Evolutionary conservation across 495 filamentous ascomycete species (phyloP).

Genomic region (Xylaria venustula): DNA sequence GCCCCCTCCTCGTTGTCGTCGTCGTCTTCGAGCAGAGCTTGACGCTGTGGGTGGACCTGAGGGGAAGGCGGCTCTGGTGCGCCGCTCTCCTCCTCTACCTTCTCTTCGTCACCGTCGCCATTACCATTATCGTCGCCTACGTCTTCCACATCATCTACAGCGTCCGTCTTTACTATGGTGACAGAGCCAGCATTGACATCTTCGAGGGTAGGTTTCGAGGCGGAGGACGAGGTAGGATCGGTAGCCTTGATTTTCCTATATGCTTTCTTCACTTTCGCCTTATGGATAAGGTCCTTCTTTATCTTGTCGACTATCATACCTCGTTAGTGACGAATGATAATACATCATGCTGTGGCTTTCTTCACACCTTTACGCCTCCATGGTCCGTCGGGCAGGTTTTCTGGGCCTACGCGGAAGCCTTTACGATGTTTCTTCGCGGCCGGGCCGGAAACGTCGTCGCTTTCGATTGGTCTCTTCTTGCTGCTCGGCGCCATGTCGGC

Average conservation of each 20-base stretch:
- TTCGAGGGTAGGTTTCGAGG: constrained; percentile 1
- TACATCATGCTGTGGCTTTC: not conserved
- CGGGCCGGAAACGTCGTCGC: constrained; percentile 35
- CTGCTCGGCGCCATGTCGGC: constrained; percentile 56
- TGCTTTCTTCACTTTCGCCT: constrained; percentile 89
- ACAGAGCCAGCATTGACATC: not conserved
- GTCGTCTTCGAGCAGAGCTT: constrained; percentile 52
- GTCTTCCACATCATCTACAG: not conserved
- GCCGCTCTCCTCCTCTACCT: not conserved
- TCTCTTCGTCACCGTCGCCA: constrained; percentile 9
- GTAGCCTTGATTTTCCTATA: constrained; percentile 83
- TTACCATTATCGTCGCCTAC: not conserved
- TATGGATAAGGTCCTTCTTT: constrained; percentile 84
- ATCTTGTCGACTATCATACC: constrained; percentile 79
- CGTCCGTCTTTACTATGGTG: constrained; percentile 5
- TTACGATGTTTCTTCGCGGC: constrained; percentile 48
- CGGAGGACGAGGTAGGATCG: constrained; percentile 35
- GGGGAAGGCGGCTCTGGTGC: constrained; percentile 18
- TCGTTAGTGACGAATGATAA: constrained; percentile 8
- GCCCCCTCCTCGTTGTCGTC: constrained; percentile 15
- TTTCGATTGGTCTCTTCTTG: constrained; percentile 57
- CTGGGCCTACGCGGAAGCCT: constrained; percentile 75
- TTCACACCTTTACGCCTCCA: constrained; percentile 89
- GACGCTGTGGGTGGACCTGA: constrained; percentile 66
- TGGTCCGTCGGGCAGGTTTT: constrained; percentile 88